Evolutionary conservation across 129 eudicot species (phyloP), one percentile per base, ranked within the genome.

Genomic region (Deinandra increscens): DNA sequence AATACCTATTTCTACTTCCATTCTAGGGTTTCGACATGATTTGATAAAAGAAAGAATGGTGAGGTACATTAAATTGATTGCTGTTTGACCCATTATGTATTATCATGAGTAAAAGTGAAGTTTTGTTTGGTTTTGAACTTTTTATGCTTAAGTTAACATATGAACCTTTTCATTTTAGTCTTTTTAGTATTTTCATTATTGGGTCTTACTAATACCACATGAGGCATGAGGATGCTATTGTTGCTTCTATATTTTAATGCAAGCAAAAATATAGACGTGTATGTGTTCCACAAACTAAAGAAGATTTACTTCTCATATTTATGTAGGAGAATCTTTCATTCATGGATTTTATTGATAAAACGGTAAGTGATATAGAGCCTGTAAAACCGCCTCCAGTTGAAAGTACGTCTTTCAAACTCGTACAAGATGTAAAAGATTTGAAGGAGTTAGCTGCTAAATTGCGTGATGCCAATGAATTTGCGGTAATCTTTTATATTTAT

Each of bases 371-470:
- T 70, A 69, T 67, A 68, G 85, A 80, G 80, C 96, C 87, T 48
- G 71, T 69, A 43, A 80, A 87, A 69, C 96, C 99, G 29, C 82
- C 80, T 73, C 88, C 99, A 7, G 45, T 87, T 14, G 91, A 85
- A 80, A 68, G 72, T 71, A 85, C 96, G 45, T 90, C 99, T 7
- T 89, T 84, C 72, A 89, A 83, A 77, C 82, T 81, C 23, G 84
- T 94, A 58, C 90, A 87, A 73, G 96, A 87, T 11, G 89, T 89
- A 43, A 87, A 85, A 68, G 97, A 82, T 74, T 68, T 94, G 86
- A 94, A 94, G 81, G 87, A 83, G 77, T 66, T 94, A 66, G 88
- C 97, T 59, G 79, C 79, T 31, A 89, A 80, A 63, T 77, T 94
- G 63, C 84, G 78, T 49, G 81, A 70, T 39, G 94, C 83, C 55